Evolutionary conservation across 2,329 filamentous ascomycete genomes (phyloP), one percentile per base, ranked within the genome.

Genomic region (Diaporthe citri): DNA sequence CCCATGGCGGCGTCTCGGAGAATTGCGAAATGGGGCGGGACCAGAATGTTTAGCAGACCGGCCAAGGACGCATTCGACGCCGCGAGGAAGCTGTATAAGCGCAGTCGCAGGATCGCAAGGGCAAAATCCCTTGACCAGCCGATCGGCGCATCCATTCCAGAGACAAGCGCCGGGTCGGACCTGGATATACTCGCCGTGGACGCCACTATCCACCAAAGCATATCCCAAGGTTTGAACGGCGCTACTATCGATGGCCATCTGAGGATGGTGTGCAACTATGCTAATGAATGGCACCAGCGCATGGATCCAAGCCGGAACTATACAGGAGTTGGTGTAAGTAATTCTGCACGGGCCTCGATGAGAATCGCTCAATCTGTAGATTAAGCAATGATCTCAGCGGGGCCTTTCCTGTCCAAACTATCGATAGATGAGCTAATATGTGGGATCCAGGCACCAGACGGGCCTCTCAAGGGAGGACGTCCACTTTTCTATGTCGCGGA

Each of bases 271-370:
- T 60, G 56, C 15, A 60, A 60, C 41, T 60, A 60, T 41, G 56
- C 56, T 41, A 60, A 60, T 41, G 56, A 60, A 60, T 60, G 56
- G 56, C 56, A 60, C 22, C 56, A 60, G 56, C 34, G 34, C 34
- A 60, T 15, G 22, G 28, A 60, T 17, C 56, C 56, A 25, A 22
- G 0, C 10, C 34, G 56, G 4, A 41, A 60, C 12, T 60, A 60
- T 25, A 60, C 56, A 5, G 56, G 56, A 41, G 56, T 41, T 2
- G 22, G 1, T 15, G 56, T 60, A 25, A 60, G 56, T 60, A n/a
- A 36, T 22, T 57, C 20, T 22, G 1, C 0, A 22, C 4, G 22
- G 7, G 0, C 17, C 25, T 7, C 15, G 12, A 28, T 25, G 25
- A 31, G 25, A 31, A 28, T 20, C 5, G 20, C 6, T 36, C 15